These are phyloP conservation scores for Talaromyces nanjingensis DNA, from an alignment of 495 filamentous ascomycete genomes.

Conservation along the genomic window DNA sequence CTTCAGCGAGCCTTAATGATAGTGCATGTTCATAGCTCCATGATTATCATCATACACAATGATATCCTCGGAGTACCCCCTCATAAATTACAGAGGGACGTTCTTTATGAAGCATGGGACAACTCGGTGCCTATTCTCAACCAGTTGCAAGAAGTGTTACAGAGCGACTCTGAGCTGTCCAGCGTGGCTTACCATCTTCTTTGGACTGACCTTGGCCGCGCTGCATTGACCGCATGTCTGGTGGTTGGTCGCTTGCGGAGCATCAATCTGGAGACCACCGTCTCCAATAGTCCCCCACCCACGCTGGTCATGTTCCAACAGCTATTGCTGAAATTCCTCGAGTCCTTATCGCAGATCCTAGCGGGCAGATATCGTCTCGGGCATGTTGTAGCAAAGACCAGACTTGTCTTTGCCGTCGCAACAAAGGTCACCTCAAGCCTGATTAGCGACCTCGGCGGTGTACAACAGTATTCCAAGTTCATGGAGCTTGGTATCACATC, in stretches of 20 bases:
- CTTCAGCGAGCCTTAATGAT: neutral
- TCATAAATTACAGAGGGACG: neutral
- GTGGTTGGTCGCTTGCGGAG: neutral
- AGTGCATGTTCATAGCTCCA: neutral
- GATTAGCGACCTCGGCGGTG: neutral
- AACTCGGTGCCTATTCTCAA: neutral
- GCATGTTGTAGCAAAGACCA: neutral
- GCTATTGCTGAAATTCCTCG: neutral
- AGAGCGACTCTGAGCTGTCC: neutral
- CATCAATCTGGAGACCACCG: neutral
- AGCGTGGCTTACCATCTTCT: neutral
- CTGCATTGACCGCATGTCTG: neutral
- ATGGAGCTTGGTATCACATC: neutral
- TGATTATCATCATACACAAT: neutral
- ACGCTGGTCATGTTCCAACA: neutral
- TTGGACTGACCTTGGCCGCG: neutral
- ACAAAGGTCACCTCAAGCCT: neutral
- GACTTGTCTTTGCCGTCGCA: neutral
- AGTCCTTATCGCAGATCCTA: neutral
- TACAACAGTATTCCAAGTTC: neutral
- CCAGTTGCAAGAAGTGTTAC: neutral
- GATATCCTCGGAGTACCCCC: neutral
- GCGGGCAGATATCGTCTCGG: neutral
- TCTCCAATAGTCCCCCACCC: neutral
- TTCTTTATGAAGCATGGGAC: neutral